A percentile compares a stretch with the other conserved stretches of the same genome.
Conservation (phyloP, 2,329 filamentous ascomycete genomes). For the Hirsutella rhossiliensis region DNA sequence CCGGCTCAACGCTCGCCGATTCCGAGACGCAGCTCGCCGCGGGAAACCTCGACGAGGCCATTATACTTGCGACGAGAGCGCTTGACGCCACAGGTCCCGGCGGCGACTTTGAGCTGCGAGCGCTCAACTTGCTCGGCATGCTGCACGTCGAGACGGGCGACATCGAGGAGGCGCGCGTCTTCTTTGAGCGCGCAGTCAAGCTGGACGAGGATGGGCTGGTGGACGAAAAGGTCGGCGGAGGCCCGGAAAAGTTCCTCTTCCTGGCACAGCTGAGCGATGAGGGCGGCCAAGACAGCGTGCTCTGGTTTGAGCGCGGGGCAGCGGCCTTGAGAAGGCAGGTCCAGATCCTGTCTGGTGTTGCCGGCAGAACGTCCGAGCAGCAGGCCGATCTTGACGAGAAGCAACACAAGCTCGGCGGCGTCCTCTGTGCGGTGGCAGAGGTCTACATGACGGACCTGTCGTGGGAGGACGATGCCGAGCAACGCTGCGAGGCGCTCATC, state of each 20-base stretch:
- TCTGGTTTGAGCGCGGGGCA: slow-evolving; percentile 61
- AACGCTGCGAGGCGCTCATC: slow-evolving; percentile 74
- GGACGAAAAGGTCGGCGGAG: slow-evolving; percentile 62
- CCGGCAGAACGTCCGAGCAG: slow-evolving; percentile 24
- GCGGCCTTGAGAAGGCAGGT: slow-evolving; percentile 61
- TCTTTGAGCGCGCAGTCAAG: slow-evolving; percentile 60
- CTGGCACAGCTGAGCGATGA: slow-evolving; percentile 77
- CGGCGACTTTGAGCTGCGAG: slow-evolving; percentile 45
- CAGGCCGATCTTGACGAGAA: slow-evolving; percentile 47
- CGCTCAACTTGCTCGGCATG: slow-evolving; percentile 67
- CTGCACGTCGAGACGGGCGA: slow-evolving; percentile 77
- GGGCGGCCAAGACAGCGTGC: slow-evolving; percentile 52
- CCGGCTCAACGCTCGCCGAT: slow-evolving; percentile 21
- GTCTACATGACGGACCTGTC: slow-evolving; percentile 98
- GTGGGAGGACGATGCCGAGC: slow-evolving; percentile 84
- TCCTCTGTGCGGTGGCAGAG: slow-evolving; percentile 88
- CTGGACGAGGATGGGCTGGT: slow-evolving; percentile 65
- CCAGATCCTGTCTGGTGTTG: slow-evolving; percentile 41
- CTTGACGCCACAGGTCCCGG: slow-evolving; percentile 29
- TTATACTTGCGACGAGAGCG: slow-evolving; percentile 27
- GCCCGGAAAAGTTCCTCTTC: slow-evolving; percentile 90
- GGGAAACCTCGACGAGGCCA: slow-evolving; percentile 28
- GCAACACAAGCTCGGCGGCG: slow-evolving; percentile 71
- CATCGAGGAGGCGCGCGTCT: slow-evolving; percentile 57
- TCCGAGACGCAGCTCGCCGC: slow-evolving; percentile 29